Percentiles rank a stretch among this genome's conserved stretches.
These are phyloP conservation scores for Circinella minor DNA, from an alignment of 371 early-diverging fungal species.

Conservation along the genomic window DNA sequence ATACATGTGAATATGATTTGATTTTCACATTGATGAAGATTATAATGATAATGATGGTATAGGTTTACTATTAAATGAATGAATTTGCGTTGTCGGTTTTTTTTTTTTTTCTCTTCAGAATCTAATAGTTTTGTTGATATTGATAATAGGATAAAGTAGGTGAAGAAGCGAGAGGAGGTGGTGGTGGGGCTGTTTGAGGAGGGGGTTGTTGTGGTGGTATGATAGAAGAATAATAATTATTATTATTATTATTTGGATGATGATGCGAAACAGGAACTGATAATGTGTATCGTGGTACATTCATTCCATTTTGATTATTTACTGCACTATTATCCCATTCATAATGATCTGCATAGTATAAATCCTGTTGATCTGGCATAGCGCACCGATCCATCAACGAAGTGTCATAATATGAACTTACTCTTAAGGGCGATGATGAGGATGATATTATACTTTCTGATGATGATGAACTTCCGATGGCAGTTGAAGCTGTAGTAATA, in stretches of 20 bases:
- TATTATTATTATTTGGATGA: neutral
- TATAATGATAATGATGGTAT: too few relatives aligned
- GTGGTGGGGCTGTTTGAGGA: slow-evolving; percentile 7
- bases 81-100: neutral
- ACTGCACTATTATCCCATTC: slow-evolving; percentile 6
- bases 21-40: too few relatives aligned
- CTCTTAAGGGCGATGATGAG: neutral
- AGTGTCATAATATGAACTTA: neutral
- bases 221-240: neutral
- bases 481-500: neutral
- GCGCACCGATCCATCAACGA: neutral
- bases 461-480: neutral
- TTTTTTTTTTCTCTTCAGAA: neutral
- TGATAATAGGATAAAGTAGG: neutral
- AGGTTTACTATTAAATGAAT: too few relatives aligned
- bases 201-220: slow-evolving; percentile 15
- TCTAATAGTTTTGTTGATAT: slow-evolving; percentile 1
- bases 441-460: slow-evolving; percentile 1
- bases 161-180: slow-evolving; percentile 3
- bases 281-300: neutral
- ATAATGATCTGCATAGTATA: slow-evolving; percentile 13
- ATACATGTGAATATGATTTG: too few relatives aligned
- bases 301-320: neutral
- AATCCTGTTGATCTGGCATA: neutral
- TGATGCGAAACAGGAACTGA: neutral